phyloP scores from a whole-genome alignment of 129 eudicot species.

The Dittrichia graveolens region DNA sequence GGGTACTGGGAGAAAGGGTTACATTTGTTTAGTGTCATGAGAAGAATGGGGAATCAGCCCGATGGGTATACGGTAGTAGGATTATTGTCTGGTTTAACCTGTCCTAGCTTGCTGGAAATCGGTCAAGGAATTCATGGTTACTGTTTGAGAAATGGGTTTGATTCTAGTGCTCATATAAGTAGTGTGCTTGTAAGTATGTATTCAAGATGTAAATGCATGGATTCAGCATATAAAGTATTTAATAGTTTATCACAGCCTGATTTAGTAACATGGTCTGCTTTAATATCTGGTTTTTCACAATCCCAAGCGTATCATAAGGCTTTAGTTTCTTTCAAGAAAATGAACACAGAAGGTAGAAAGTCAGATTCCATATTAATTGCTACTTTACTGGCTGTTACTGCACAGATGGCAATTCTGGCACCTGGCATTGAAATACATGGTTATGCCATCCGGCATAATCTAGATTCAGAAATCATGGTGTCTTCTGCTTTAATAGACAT shows the following conservation, averaged over 20 bases:
- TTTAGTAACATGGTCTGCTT: slow-evolving; percentile 79
- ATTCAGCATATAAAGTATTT: slow-evolving; percentile 60
- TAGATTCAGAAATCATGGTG: slow-evolving; percentile 44
- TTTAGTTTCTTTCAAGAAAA: slow-evolving; percentile 42
- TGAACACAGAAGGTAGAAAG: slow-evolving; percentile 42
- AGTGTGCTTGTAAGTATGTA: slow-evolving; percentile 78
- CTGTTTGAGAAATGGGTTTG: slow-evolving; percentile 58
- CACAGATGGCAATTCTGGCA: slow-evolving; percentile 50
- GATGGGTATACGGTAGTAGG: slow-evolving; percentile 88
- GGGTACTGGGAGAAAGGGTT: slow-evolving; percentile 60
- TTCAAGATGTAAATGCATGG: slow-evolving; percentile 53
- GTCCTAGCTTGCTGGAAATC: slow-evolving; percentile 40
- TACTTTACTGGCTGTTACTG: slow-evolving; percentile 50
- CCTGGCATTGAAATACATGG: slow-evolving; percentile 74
- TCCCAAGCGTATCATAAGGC: slow-evolving; percentile 49
- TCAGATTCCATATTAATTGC: slow-evolving; percentile 60
- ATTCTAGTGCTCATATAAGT: slow-evolving; percentile 51
- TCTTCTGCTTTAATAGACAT: slow-evolving; percentile 78
- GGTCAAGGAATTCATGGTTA: slow-evolving; percentile 69
- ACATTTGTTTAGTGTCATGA: slow-evolving; percentile 48
- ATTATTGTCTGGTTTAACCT: slow-evolving; percentile 45
- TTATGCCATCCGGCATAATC: slow-evolving; percentile 56
- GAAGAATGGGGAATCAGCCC: slow-evolving; percentile 43
- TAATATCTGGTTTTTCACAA: slow-evolving; percentile 63
- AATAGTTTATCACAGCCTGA: slow-evolving; percentile 53